These are phyloP conservation scores for Chloranthus sessilifolius DNA, from an alignment of 164 flowering plant genomes.

Conservation along the genomic window DNA sequence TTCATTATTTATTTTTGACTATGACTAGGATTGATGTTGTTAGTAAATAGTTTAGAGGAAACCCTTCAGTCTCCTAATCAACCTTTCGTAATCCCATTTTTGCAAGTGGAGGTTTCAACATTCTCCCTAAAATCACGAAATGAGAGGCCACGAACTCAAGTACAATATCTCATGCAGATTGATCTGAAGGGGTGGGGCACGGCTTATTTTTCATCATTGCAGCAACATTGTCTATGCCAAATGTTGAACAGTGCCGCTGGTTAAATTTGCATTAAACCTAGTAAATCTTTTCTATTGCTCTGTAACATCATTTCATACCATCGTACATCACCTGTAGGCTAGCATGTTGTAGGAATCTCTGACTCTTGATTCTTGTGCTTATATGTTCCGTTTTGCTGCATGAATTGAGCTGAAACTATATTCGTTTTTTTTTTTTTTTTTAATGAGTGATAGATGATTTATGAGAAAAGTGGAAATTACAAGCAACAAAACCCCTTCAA, in stretches of 20 bases:
- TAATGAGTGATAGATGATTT: no score
- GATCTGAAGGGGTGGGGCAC: constrained; percentile 99
- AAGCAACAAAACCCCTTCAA: no score
- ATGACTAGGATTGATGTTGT: constrained; percentile 3
- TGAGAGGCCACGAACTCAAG: constrained; percentile 89
- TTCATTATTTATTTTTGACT: constrained; percentile 8
- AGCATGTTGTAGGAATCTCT: no score
- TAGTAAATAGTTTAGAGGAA: background rate
- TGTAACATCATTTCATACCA: no score
- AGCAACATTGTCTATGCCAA: constrained; percentile 92
- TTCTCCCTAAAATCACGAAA: constrained; percentile 81
- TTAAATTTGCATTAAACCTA: no score
- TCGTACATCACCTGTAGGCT: no score
- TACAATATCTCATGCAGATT: constrained; percentile 98
- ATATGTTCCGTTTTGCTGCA: no score
- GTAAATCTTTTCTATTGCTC: no score
- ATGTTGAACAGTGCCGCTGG: constrained; percentile 97
- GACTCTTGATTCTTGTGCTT: no score
- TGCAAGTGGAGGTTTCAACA: constrained; percentile 94
- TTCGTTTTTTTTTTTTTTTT: no score
- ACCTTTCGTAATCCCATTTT: constrained; percentile 8
- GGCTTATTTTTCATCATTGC: constrained; percentile 79
- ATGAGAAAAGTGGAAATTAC: no score
- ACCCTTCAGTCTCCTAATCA: background rate
- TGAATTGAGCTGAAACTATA: no score